Base-by-base conservation (phyloP, 1,284 basidiomycete genomes). In the Takashimella tepidaria region DNA sequence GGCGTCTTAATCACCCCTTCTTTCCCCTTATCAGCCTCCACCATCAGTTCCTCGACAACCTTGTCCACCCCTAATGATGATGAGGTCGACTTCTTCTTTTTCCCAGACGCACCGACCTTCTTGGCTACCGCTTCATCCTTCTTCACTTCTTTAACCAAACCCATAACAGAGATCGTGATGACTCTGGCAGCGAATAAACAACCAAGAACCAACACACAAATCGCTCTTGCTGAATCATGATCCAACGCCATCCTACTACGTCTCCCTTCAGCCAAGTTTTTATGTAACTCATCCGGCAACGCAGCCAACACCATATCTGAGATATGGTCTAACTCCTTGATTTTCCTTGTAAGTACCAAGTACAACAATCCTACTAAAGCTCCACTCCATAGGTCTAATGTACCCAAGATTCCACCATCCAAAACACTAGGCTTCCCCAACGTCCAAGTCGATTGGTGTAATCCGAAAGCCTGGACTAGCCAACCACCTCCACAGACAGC, bases 331-430 rank as follows among this genome's bases (percentile, higher is more conserved):
- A 68, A 46, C 12, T 53, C 50, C 8, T 52, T 23, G n/a, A 54
- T 51, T 20, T 48, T 45, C 23, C 55, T 45, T 10, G 59, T 59
- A 13, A 72, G 50, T 0, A 62, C 57, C 1, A 57, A 47, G 49
- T 70, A 70, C 3, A 68, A 41, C 1, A 67, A 8, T 0, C 56
- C 59, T 4, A 54, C 57, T 10, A 67, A 41, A 23, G 60, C 56
- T 4, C 62, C 65, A 11, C 57, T 64, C 68, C 68, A 72, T 3
- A 69, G 55, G 47, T 75, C 73, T 11, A 72, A 56, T 3, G 69
- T 73, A 22, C 49, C 57, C 20, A 64, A 46, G 1, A 60, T 12
- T 3, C 68, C 67, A 12, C 67, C 67, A 20, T 58, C 55, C 11
- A 75, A 56, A 11, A 70, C 42, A 0, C 52, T 41, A 1, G 73